phyloP scores from a whole-genome alignment of 805 yeast genomes.

The Starmerella kuoi region DNA sequence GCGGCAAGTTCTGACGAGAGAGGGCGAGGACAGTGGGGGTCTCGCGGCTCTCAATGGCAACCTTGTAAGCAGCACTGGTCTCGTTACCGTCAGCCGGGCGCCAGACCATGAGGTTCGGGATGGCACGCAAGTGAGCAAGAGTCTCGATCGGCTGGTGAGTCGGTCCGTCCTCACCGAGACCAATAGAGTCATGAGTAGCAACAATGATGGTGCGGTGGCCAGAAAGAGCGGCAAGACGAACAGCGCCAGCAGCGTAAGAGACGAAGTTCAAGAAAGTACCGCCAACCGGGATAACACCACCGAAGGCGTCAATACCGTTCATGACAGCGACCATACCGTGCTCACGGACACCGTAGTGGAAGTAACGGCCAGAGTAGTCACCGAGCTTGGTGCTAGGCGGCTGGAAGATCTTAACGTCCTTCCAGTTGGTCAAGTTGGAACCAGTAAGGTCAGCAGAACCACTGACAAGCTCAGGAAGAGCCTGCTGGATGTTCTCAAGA shows the following conservation, averaged over 20 bases:
- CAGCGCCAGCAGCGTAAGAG: constrained; percentile 44
- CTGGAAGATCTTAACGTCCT: constrained; percentile 82
- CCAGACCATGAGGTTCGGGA: constrained; percentile 40
- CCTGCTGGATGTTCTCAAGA: constrained; percentile 47
- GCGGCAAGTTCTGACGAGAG: constrained; percentile 73
- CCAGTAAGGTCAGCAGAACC: constrained; percentile 98
- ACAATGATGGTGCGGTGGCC: constrained; percentile 39
- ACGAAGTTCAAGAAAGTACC: constrained; percentile 96
- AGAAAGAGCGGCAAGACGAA: constrained; percentile 39
- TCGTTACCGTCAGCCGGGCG: constrained; percentile 46
- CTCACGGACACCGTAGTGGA: constrained; percentile 97
- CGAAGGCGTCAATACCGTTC: constrained; percentile 91
- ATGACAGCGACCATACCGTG: constrained; percentile 98
- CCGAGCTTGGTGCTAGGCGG: constrained; percentile 71
- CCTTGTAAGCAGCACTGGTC: constrained; percentile 44
- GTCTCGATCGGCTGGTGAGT: constrained; percentile 47
- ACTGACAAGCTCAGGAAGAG: constrained; percentile 80
- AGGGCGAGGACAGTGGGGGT: constrained; percentile 65
- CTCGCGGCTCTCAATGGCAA: constrained; percentile 42
- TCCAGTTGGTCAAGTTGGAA: constrained; percentile 86
- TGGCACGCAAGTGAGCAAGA: constrained; percentile 39
- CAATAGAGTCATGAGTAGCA: constrained; percentile 48
- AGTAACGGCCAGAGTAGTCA: constrained; percentile 79
- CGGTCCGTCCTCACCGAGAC: constrained; percentile 49
- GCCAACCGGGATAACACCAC: constrained; percentile 79